Evolutionary conservation across 208 protist species (phyloP), one percentile per base, ranked within the genome.

Genomic region (Acanthamoeba polyphaga): DNA sequence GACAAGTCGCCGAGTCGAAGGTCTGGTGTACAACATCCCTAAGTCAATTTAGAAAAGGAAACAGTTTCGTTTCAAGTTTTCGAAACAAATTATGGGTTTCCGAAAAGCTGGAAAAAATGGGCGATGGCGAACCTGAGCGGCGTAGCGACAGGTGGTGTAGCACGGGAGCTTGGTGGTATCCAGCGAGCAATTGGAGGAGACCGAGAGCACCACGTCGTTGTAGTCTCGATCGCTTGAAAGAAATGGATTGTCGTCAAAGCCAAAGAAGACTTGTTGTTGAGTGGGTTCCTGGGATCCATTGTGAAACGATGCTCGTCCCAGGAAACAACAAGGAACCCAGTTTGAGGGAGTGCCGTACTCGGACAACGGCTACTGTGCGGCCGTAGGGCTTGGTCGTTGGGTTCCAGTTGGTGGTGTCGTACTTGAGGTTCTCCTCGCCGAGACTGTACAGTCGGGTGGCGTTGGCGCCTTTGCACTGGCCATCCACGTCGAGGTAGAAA

Each of bases 381-480:
- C 70, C 70, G 70, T 66, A 66, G 60, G 70, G 3, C 70, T 78
- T 78, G 70, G 9, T 1, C 1, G 24, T 46, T 1, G 70, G 9
- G 9, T 46, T 46, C 70, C 70, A 78, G 3, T 0, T n/a, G 8
- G 29, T 24, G 9, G 29, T 78, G 70, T 78, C 70, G 70, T 78
- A 46, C 70, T 78, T 78, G 29, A 78, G 9, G 29, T 78, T 78
- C 70, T 78, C 70, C 27, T 78, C 70, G 70, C 49, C 70, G 34
- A 78, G 70, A 49, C 34, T 49, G 29, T 43, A 78, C 0, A 78
- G 70, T 3, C 70, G 70, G 10, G 9, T 1, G 12, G 0, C 0
- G 17, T 3, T 24, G 70, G 17, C 9, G 17, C 0, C 34, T 34
- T 34, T 27, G 32, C 70, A 78, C 10, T 10, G 13, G 15, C 4